Conservation (phyloP, 139 green algal species). For the Tetratostichococcus sp. region DNA sequence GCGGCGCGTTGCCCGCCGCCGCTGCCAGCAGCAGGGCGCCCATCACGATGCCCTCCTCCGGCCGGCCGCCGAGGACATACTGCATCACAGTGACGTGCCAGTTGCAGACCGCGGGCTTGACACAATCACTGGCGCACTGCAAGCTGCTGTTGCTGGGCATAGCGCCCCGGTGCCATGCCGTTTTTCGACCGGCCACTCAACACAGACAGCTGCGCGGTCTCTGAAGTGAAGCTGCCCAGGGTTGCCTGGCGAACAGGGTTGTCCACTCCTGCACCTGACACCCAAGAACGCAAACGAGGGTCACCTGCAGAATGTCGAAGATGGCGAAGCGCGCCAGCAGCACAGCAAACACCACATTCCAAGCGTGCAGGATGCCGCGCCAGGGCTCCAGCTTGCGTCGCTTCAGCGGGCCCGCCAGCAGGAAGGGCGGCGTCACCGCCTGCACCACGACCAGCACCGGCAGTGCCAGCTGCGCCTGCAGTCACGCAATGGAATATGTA, state of each 20-base stretch:
- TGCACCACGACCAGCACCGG: slow-evolving; percentile 38
- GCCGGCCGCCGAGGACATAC: slow-evolving; percentile 42
- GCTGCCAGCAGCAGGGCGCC: slow-evolving; percentile 62
- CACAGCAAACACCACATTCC: slow-evolving; percentile 49
- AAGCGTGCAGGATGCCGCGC: slow-evolving; percentile 52
- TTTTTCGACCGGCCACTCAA: no score
- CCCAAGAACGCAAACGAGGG: no score
- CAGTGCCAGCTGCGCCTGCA: slow-evolving; percentile 24
- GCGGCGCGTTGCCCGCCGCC: slow-evolving; percentile 54
- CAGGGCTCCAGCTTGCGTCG: slow-evolving; percentile 33
- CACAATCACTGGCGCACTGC: no score
- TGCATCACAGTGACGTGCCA: background rate
- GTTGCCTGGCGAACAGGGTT: no score
- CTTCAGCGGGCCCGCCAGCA: slow-evolving; percentile 24
- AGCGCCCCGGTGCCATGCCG: no score
- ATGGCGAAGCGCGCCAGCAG: slow-evolving; percentile 72
- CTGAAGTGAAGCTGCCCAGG: no score
- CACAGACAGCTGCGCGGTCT: no score
- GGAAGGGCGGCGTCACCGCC: slow-evolving; percentile 45
- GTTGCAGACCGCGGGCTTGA: no score
- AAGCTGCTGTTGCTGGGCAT: no score
- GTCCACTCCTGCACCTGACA: no score
- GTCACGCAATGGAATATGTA: no score
- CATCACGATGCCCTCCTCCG: slow-evolving; percentile 75
- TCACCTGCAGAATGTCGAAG: slow-evolving; percentile 76